Evolutionary conservation across 371 early-diverging fungal genomes (phyloP).

Genomic region (Fennellomyces sp.): DNA sequence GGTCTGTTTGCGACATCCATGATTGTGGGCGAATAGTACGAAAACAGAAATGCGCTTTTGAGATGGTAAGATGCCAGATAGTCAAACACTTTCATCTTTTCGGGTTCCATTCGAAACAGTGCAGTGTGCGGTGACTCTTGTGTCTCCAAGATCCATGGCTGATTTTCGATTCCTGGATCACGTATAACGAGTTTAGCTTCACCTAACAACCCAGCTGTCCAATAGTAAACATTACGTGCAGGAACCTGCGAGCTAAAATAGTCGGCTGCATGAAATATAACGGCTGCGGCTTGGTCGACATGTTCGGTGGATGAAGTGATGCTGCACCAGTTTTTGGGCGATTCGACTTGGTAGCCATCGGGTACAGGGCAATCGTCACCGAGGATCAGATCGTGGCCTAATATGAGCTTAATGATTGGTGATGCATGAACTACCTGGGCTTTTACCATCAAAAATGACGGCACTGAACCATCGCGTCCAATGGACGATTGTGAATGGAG

Average conservation of each 20-base stretch:
- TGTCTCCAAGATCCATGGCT: slow-evolving; percentile 43
- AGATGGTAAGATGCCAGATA: slow-evolving; percentile 43
- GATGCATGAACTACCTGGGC: too few relatives aligned
- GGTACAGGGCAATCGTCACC: slow-evolving; percentile 31
- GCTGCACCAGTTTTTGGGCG: slow-evolving; percentile 30
- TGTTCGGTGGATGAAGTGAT: slow-evolving; percentile 22
- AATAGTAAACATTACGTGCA: slow-evolving; percentile 30
- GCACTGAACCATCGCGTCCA: too few relatives aligned
- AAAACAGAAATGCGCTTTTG: slow-evolving; percentile 32
- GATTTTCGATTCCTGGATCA: slow-evolving; percentile 23
- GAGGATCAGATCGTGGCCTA: slow-evolving; percentile 13
- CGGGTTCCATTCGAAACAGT: slow-evolving; percentile 21
- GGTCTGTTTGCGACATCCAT: slow-evolving; percentile 41
- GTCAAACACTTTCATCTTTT: slow-evolving; percentile 29
- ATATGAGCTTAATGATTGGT: background rate
- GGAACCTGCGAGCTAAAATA: slow-evolving; percentile 12
- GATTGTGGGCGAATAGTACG: slow-evolving; percentile 32
- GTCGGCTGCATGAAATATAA: slow-evolving; percentile 42
- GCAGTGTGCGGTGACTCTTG: slow-evolving; percentile 38
- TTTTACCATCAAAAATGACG: background rate
- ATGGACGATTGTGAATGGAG: too few relatives aligned
- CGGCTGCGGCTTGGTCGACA: slow-evolving; percentile 24
- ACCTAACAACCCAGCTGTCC: background rate
- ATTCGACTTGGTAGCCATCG: slow-evolving; percentile 19
- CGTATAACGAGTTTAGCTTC: background rate